Conservation (phyloP, 305 asterid genomes). For the Caryopteris hybrid region DNA sequence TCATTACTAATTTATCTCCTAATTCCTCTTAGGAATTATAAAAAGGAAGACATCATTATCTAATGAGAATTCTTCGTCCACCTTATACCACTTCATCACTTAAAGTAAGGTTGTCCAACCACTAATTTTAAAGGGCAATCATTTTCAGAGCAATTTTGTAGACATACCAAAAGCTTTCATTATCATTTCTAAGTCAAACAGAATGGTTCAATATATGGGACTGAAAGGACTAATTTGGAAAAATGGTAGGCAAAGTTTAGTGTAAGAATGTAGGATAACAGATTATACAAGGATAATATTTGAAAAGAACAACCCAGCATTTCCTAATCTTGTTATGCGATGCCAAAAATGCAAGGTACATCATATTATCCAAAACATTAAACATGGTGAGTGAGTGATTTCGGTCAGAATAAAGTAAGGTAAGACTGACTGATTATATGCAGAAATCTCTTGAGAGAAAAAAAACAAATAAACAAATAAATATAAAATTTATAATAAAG, state of each 20-base stretch:
- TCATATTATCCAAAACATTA: not conserved
- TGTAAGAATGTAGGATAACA: not conserved
- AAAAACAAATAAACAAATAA: not conserved
- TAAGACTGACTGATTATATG: not conserved
- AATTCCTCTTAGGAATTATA: not conserved
- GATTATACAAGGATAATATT: not conserved
- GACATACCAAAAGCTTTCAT: not conserved
- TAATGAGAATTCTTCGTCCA: not conserved
- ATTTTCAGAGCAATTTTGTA: not conserved
- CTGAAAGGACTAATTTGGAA: not conserved
- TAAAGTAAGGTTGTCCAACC: not conserved
- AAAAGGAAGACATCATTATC: not conserved
- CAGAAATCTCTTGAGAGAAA: not conserved
- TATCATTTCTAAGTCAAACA: not conserved
- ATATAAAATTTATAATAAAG: not conserved
- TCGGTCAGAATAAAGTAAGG: conserved; percentile 15
- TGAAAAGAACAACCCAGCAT: not conserved
- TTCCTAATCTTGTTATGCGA: conserved; percentile 6
- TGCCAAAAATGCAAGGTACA: not conserved
- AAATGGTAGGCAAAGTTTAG: not conserved
- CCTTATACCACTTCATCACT: not conserved
- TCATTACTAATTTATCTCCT: not conserved
- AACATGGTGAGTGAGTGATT: not conserved
- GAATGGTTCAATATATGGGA: not conserved
- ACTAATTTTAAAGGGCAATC: not conserved